Percentiles rank a stretch among this genome's conserved stretches.
phyloP scores from a whole-genome alignment of 345 rosid species.

The Clarkia xantiana region DNA sequence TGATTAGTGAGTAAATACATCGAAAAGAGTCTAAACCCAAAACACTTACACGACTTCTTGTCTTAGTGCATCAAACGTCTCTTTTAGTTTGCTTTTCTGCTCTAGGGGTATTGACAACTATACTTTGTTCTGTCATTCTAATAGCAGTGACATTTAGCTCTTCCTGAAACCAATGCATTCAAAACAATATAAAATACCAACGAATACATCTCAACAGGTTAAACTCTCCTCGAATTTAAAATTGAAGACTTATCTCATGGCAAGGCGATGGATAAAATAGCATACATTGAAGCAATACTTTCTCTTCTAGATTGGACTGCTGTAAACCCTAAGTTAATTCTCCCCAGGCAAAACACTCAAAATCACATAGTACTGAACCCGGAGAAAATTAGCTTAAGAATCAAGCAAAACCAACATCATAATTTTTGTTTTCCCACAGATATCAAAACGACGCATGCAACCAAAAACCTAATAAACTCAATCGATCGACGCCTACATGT shows the following conservation, averaged over 20 bases:
- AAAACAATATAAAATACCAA: neutral
- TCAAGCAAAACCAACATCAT: neutral
- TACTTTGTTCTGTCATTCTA: conserved; percentile 81
- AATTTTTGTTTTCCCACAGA: too few species aligned
- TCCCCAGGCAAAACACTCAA: neutral
- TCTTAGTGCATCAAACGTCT: conserved; percentile 76
- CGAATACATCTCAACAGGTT: neutral
- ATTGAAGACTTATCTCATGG: neutral
- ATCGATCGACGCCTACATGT: too few species aligned
- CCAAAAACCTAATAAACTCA: too few species aligned
- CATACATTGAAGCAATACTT: conserved; percentile 48
- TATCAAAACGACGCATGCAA: too few species aligned
- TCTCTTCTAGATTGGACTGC: too few species aligned
- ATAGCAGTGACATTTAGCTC: conserved; percentile 70
- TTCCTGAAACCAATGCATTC: conserved; percentile 27
- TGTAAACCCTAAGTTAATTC: too few species aligned
- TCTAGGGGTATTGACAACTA: conserved; percentile 68
- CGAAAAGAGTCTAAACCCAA: neutral
- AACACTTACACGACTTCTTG: conserved; percentile 71
- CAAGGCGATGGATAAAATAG: conserved; percentile 5
- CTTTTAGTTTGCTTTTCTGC: conserved; percentile 87
- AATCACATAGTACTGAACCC: neutral
- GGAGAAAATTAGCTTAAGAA: neutral
- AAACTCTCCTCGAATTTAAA: neutral
- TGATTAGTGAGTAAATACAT: neutral